Percentiles rank a stretch among this genome's conserved stretches.
Evolutionary conservation across 176 grass and related monocot genomes (phyloP).

Genomic region (Cenchrus purpureus): DNA sequence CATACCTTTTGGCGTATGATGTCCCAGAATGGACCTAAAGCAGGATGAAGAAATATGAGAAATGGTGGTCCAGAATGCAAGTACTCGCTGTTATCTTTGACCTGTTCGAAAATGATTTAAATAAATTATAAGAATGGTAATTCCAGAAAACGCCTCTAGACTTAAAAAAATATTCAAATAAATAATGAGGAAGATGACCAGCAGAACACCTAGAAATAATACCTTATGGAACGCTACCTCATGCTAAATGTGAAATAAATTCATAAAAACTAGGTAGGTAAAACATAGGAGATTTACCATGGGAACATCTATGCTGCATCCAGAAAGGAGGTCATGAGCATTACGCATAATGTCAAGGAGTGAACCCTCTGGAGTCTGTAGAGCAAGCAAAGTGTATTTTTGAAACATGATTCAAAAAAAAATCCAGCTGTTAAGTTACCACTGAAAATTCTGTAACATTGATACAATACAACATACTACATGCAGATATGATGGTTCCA

Average conservation of each 20-base stretch:
- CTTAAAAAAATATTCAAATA: conserved; percentile 29
- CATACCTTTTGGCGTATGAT: conserved; percentile 88
- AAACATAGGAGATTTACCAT: conserved; percentile 55
- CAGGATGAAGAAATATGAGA: conserved; percentile 98
- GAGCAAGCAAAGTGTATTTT: conserved; percentile 38
- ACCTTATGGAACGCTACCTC: neutral
- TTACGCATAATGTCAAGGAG: conserved; percentile 97
- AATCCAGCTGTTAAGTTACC: conserved; percentile 26
- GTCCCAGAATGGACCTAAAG: conserved; percentile 97
- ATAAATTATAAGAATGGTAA: conserved; percentile 25
- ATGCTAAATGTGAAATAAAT: conserved; percentile 34
- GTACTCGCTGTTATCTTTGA: conserved; percentile 84
- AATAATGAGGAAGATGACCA: conserved; percentile 27
- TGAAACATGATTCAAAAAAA: conserved; percentile 27
- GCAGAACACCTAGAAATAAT: neutral
- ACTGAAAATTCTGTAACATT: neutral
- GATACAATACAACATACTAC: neutral
- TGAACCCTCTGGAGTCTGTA: conserved; percentile 94
- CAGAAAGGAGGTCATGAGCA: conserved; percentile 83
- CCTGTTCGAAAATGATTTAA: conserved; percentile 54
- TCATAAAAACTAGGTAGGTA: neutral
- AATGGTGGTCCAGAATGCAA: conserved; percentile 72
- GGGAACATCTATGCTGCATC: conserved; percentile 70
- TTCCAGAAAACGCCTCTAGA: neutral
- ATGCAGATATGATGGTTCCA: neutral